These are phyloP conservation scores for Sporothrix phasma DNA, from an alignment of 2,329 filamentous ascomycete species.

Conservation along the genomic window DNA sequence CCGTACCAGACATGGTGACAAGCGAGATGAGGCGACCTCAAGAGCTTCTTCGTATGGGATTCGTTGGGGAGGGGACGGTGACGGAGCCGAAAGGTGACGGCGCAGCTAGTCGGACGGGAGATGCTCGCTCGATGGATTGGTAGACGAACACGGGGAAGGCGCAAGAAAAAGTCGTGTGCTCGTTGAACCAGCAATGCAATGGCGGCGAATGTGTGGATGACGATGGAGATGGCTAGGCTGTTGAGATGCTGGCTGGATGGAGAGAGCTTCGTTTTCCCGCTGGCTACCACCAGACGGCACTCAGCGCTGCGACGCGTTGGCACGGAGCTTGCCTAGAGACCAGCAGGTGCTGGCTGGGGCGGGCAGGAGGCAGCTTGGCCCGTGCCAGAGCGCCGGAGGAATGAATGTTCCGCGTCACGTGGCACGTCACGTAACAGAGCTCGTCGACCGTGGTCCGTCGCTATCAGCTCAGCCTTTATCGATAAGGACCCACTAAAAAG, in stretches of 20 bases:
- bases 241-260: conserved; percentile 16
- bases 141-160: neutral
- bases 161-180: neutral
- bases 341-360: conserved; percentile 8
- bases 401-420: conserved; percentile 6
- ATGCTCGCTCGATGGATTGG: neutral
- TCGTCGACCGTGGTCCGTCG: neutral
- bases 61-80: neutral
- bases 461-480: conserved; percentile 10
- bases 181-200: neutral
- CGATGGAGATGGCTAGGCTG: conserved; percentile 10
- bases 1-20: conserved; percentile 45
- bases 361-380: conserved; percentile 12
- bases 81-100: neutral
- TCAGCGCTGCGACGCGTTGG: conserved; percentile 25
- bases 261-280: conserved; percentile 22
- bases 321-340: conserved; percentile 27
- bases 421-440: neutral
- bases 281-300: neutral
- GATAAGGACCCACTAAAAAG: conserved; percentile 13
- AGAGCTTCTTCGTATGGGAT: neutral
- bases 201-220: conserved; percentile 3
- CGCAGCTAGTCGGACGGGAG: neutral
- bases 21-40: conserved; percentile 18
- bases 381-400: conserved; percentile 3